Base-by-base conservation (phyloP, 441 rosid genomes). In the Mallotus repandus region DNA sequence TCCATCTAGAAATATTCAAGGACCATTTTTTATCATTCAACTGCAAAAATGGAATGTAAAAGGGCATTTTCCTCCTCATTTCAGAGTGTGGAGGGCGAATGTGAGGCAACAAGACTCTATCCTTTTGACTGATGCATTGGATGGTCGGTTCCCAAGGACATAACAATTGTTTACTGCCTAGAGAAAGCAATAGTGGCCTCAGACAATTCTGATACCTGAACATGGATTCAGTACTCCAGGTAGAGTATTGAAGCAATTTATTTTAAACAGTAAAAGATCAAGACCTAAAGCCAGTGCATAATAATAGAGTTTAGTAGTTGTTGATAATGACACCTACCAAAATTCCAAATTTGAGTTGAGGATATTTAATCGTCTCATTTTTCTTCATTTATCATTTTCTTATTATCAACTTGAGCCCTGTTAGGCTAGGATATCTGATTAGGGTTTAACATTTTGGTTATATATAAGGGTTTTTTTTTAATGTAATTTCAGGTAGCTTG, bases 1-100 rank as follows among this genome's bases (percentile, higher is more conserved):
- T 84, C 98, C 98, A 59, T 81, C 94, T 75, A 96, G 97, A 71
- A 96, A 96, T 81, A 78, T 83, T 48, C 99, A 96, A 80, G 99
- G 99, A 29, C 96, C 98, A 62, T 96, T 96, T 80, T 93, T 97
- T 8, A 85, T 93, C 75, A 90, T 85, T 68, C 97, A 93, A 83
- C 89, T 96, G 71, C 91, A 93, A 66, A 96, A 93, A 84, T 96
- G 99, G 99, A 96, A 74, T 83, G 87, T 80, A 68, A 90, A 93
- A 64, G 97, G 97, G 52, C 93, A 96, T 82, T 96, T 96, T 72
- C 99, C 99, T 61, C 55, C 87, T 63, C 87, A 91, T 66, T 79
- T 96, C 83, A 87, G 80, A 82, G 91, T 96, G 77, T 96, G 97
- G 98, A 90, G 74, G 78, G 76, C 84, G 35, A 68, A 64, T 2